Evolutionary conservation across 129 eudicot genomes (phyloP).

Genomic region (Silybum marianum): DNA sequence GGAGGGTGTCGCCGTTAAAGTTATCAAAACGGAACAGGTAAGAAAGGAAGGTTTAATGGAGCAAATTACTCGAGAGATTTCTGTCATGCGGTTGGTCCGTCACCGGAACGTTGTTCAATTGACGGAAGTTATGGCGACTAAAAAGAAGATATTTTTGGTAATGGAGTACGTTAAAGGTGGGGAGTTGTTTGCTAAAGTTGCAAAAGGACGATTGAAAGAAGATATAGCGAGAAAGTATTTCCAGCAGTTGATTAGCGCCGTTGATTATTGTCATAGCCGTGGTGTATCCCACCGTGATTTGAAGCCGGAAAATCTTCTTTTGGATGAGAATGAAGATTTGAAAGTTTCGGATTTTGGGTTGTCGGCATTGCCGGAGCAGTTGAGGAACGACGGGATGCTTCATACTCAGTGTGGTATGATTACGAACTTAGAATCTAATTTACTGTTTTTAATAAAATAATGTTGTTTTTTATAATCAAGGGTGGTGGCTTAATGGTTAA

Average conservation of each 20-base stretch:
- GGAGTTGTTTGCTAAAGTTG: constrained; percentile 69
- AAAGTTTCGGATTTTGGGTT: constrained; percentile 68
- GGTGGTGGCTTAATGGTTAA: too few relatives aligned
- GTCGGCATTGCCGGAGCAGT: constrained; percentile 42
- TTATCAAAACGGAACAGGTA: constrained; percentile 58
- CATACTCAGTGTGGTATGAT: constrained; percentile 53
- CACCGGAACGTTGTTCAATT: constrained; percentile 76
- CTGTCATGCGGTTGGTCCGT: constrained; percentile 67
- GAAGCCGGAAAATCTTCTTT: constrained; percentile 60
- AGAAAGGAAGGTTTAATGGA: constrained; percentile 62
- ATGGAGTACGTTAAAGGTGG: constrained; percentile 89
- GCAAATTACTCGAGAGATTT: constrained; percentile 71
- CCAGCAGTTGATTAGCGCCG: constrained; percentile 45
- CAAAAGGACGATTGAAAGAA: constrained; percentile 54
- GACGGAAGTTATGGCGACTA: constrained; percentile 77
- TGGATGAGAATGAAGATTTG: constrained; percentile 50
- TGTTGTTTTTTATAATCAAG: too few relatives aligned
- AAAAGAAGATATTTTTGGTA: constrained; percentile 54
- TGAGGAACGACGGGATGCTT: constrained; percentile 30
- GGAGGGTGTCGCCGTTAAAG: constrained; percentile 81
- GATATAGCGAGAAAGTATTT: constrained; percentile 47
- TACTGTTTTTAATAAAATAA: too few relatives aligned
- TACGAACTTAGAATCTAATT: too few relatives aligned
- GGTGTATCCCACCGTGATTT: constrained; percentile 59
- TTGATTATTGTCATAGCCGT: constrained; percentile 53